phyloP scores from a whole-genome alignment of 1,139 yeast genomes.

The Geotrichum histeridarum region DNA sequence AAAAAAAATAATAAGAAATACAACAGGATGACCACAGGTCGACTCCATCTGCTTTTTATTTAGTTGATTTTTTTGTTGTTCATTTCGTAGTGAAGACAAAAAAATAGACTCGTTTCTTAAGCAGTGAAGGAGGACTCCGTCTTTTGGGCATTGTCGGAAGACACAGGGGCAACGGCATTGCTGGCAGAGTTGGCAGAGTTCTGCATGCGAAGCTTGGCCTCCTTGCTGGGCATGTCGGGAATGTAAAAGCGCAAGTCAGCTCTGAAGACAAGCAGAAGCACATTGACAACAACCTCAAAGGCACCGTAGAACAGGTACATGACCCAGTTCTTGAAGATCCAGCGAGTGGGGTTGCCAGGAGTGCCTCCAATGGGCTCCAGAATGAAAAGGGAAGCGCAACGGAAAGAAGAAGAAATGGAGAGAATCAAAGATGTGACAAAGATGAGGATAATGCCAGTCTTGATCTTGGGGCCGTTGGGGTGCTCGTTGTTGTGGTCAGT shows the following conservation, averaged over 20 bases:
- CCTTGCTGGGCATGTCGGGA: conserved; percentile 46
- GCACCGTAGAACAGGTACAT: conserved; percentile 67
- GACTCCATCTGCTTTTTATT: background rate
- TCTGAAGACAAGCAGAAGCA: conserved; percentile 55
- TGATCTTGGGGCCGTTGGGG: conserved; percentile 44
- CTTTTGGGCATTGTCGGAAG: conserved; percentile 6
- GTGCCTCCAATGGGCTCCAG: conserved; percentile 32
- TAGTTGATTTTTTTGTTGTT: background rate
- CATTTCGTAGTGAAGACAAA: background rate
- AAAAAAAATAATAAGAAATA: no score
- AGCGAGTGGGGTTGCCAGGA: conserved; percentile 35
- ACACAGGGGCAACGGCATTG: conserved; percentile 5
- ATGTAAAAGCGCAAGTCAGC: conserved; percentile 74
- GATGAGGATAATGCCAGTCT: conserved; percentile 45
- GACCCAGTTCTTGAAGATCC: conserved; percentile 50
- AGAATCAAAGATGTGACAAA: conserved; percentile 50
- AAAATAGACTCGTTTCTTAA: background rate
- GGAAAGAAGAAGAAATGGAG: conserved; percentile 52
- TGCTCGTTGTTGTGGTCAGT: conserved; percentile 35
- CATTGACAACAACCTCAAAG: conserved; percentile 53
- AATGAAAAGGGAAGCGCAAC: conserved; percentile 53
- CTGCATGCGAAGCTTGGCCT: background rate
- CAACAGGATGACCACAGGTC: no score
- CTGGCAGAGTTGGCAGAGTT: background rate
- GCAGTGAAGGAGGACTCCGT: conserved; percentile 10